These are phyloP conservation scores for Closterium sp. DNA, from an alignment of 139 green algal species.

Conservation along the genomic window DNA sequence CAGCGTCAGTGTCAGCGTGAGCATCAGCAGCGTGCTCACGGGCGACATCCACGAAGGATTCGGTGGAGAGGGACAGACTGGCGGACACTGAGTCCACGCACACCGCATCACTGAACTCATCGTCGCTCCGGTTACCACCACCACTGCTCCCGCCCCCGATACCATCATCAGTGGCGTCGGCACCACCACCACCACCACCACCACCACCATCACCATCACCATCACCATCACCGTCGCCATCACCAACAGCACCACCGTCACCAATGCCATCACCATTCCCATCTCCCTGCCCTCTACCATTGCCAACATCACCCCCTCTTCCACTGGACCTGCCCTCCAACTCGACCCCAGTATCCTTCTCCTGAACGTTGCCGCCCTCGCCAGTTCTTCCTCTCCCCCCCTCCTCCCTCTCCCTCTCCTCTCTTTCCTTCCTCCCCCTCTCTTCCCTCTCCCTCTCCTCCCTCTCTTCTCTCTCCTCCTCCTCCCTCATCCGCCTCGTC, in stretches of 20 bases:
- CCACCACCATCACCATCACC: neutral
- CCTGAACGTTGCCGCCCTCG: neutral
- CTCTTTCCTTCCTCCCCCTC: neutral
- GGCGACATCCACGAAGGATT: neutral
- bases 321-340: neutral
- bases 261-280: neutral
- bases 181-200: neutral
- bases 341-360: too few relatives aligned
- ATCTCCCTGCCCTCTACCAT: neutral
- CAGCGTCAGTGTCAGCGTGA: neutral
- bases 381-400: neutral
- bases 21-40: neutral
- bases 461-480: neutral
- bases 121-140: neutral
- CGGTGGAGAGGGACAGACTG: neutral
- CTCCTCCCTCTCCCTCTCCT: constrained; percentile 3
- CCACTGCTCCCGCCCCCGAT: neutral
- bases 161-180: too few relatives aligned
- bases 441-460: constrained; percentile 2
- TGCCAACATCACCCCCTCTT: neutral
- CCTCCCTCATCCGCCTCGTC: neutral
- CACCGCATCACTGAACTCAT: neutral
- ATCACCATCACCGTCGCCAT: neutral
- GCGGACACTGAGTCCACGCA: neutral
- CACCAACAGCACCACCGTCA: neutral